Conservation (phyloP, 768 basidiomycete species). For the Mycena indigotica region DNA sequence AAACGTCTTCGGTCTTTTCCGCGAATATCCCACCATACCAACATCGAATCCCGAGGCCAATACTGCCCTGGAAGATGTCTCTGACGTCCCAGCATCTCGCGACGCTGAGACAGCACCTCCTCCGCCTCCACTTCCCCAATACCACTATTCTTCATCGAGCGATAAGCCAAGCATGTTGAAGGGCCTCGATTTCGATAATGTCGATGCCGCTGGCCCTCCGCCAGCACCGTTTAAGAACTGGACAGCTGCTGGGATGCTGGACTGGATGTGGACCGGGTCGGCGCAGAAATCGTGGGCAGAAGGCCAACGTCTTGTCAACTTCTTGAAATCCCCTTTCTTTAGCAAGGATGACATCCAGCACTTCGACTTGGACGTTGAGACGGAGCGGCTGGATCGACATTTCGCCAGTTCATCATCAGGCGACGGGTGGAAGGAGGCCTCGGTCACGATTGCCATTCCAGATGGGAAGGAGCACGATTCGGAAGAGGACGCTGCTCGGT, state of each 20-base stretch:
- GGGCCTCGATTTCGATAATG: background rate
- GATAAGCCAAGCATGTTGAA: background rate
- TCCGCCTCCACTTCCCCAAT: background rate
- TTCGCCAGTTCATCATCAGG: background rate
- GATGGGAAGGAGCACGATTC: slow-evolving; percentile 7
- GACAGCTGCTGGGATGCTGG: slow-evolving; percentile 16
- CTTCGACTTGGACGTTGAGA: background rate
- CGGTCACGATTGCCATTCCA: background rate
- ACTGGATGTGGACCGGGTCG: slow-evolving; percentile 23
- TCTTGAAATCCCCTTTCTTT: slow-evolving; percentile 10
- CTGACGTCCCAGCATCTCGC: background rate
- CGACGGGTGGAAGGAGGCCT: background rate
- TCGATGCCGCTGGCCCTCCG: background rate
- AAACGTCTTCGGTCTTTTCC: slow-evolving; percentile 15
- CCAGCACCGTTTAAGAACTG: slow-evolving; percentile 20
- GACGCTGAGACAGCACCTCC: background rate
- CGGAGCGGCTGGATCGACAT: background rate
- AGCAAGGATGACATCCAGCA: background rate
- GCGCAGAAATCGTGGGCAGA: background rate
- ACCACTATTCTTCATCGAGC: background rate
- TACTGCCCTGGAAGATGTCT: slow-evolving; percentile 4
- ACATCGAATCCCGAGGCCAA: slow-evolving; percentile 23
- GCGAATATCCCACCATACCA: slow-evolving; percentile 17
- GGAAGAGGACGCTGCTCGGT: slow-evolving; percentile 12
- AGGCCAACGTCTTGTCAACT: slow-evolving; percentile 1